phyloP scores from a whole-genome alignment of 129 eudicot species.

The Sambucus nigra region DNA sequence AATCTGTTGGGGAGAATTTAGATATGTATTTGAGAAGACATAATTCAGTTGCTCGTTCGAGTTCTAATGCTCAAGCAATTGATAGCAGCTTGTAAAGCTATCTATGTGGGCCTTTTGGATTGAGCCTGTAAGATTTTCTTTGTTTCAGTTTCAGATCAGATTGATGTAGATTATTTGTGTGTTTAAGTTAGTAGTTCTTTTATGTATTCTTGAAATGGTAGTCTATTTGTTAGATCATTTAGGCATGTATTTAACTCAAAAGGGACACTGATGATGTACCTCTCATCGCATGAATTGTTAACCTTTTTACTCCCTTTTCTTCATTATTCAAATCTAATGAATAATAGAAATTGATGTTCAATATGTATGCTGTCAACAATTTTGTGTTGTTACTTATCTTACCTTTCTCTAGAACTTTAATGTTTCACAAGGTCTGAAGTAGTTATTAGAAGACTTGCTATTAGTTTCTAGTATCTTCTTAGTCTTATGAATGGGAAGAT shows the following conservation, averaged over 20 bases:
- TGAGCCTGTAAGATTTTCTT: constrained; percentile 13
- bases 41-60: constrained; percentile 20
- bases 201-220: constrained; percentile 5
- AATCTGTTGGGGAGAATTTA: constrained; percentile 29
- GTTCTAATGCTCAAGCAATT: constrained; percentile 12
- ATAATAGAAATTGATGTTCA: neutral
- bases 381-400: neutral
- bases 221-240: constrained; percentile 4
- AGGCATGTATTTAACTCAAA: constrained; percentile 2
- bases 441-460: no score
- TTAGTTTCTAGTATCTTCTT: no score
- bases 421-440: neutral
- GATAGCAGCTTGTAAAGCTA: constrained; percentile 13
- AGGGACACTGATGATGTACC: constrained; percentile 4
- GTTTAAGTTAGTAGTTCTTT: neutral
- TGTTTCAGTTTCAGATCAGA: constrained; percentile 10
- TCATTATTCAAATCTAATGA: constrained; percentile 8
- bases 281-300: neutral
- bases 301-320: neutral
- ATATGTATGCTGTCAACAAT: no score
- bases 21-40: constrained; percentile 15
- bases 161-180: constrained; percentile 2
- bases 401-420: neutral
- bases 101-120: constrained; percentile 8
- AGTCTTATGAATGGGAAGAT: neutral